Evolutionary conservation across 2,329 filamentous ascomycete genomes (phyloP).

Genomic region (Fusarium secorum): DNA sequence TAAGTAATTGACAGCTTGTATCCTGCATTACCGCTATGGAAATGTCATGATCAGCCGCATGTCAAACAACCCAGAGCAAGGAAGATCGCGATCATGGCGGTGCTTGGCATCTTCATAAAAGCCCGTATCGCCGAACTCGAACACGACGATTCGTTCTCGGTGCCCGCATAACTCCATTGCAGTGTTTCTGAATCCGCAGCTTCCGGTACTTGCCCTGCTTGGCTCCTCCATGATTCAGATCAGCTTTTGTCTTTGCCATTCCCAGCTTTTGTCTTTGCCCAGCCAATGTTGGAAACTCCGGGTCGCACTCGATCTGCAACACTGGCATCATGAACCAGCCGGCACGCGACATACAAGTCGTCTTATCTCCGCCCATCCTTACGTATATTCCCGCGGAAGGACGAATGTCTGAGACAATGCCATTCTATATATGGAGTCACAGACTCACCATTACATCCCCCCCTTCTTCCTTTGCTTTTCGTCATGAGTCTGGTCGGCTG

Average conservation of each 20-base stretch:
- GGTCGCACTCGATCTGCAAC: background rate
- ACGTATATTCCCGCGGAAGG: constrained; percentile 6
- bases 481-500: background rate
- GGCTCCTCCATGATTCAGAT: background rate
- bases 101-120: constrained; percentile 22
- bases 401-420: constrained; percentile 4
- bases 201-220: constrained; percentile 23
- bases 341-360: background rate
- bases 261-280: background rate
- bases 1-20: constrained; percentile 9
- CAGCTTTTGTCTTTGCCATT: background rate
- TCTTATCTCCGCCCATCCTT: constrained; percentile 1
- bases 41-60: constrained; percentile 12
- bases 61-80: background rate
- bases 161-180: constrained; percentile 3
- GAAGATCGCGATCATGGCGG: background rate
- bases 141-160: constrained; percentile 23
- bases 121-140: constrained; percentile 20
- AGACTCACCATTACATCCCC: constrained; percentile 16
- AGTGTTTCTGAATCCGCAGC: constrained; percentile 23
- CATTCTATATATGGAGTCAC: constrained; percentile 14
- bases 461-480: background rate
- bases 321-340: background rate
- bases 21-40: background rate
- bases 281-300: background rate